These are phyloP conservation scores for Kwoniella sp. DNA, from an alignment of 768 basidiomycete species.

Conservation along the genomic window DNA sequence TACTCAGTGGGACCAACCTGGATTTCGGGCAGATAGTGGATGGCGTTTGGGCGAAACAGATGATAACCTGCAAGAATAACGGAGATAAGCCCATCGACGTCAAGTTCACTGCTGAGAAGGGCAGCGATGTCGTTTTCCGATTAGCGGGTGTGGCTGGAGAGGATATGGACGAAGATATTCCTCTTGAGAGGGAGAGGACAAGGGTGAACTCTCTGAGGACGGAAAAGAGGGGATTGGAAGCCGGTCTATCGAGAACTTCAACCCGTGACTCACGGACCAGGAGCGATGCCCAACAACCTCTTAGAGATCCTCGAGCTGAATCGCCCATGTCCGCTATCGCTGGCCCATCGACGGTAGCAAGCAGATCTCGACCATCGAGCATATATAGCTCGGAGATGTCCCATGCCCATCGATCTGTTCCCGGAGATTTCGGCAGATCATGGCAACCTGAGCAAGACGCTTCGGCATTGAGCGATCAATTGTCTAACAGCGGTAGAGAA, in stretches of 20 bases:
- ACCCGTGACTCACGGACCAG: conserved; percentile 11
- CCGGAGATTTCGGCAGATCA: conserved; percentile 13
- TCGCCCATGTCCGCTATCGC: conserved; percentile 9
- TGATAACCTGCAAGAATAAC: conserved; percentile 50
- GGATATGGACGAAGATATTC: conserved; percentile 45
- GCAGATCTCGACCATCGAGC: conserved; percentile 15
- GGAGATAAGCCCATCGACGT: conserved; percentile 49
- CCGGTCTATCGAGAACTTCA: conserved; percentile 12
- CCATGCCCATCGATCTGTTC: conserved; percentile 6
- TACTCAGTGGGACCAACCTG: conserved; percentile 43
- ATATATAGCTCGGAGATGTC: conserved; percentile 16
- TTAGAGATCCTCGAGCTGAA: conserved; percentile 16
- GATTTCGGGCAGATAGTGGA: conserved; percentile 51
- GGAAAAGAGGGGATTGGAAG: not conserved
- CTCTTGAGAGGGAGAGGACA: conserved; percentile 17
- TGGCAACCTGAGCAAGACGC: conserved; percentile 1
- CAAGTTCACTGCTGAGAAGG: conserved; percentile 39
- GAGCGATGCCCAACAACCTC: not conserved
- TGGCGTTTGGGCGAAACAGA: conserved; percentile 48
- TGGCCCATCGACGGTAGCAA: conserved; percentile 1
- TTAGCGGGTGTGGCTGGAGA: conserved; percentile 51
- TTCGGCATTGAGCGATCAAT: conserved; percentile 16
- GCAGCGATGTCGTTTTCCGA: conserved; percentile 47
- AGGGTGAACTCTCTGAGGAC: not conserved
- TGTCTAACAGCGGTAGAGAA: conserved; percentile 7